Conservation (phyloP, 352 stramenopile species). For the Pythium coloratum region DNA sequence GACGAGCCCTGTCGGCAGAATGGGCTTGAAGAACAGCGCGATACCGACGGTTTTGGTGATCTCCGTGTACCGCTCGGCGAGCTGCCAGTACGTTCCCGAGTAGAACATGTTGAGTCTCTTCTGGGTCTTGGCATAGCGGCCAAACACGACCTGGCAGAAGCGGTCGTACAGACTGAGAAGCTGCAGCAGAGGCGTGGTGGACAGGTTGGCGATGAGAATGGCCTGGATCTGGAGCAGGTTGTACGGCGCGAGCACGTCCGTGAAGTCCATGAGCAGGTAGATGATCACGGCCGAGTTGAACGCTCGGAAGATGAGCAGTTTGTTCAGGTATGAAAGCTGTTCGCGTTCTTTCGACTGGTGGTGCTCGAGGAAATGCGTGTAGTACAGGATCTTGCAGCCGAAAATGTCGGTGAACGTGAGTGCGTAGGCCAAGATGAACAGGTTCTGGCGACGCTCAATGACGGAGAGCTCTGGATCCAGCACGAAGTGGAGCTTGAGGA, state of each 20-base stretch:
- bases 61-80: constrained; percentile 70
- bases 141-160: constrained; percentile 45
- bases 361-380: constrained; percentile 56
- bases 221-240: constrained; percentile 75
- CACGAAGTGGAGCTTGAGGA: constrained; percentile 42
- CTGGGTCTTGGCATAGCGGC: constrained; percentile 60
- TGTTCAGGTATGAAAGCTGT: constrained; percentile 79
- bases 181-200: constrained; percentile 65
- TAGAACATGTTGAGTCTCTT: constrained; percentile 80
- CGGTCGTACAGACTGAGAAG: constrained; percentile 58
- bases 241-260: constrained; percentile 59
- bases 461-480: constrained; percentile 26
- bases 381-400: constrained; percentile 60
- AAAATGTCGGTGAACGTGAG: constrained; percentile 58
- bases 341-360: constrained; percentile 67
- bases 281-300: constrained; percentile 81
- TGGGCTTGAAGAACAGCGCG: constrained; percentile 66
- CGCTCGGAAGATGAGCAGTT: constrained; percentile 65
- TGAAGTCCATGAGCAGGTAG: constrained; percentile 75
- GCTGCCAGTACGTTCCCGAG: constrained; percentile 60
- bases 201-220: constrained; percentile 76
- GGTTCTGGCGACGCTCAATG: constrained; percentile 37
- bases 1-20: constrained; percentile 59
- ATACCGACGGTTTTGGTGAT: constrained; percentile 69
- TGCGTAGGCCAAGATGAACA: constrained; percentile 56